These are phyloP conservation scores for Macroventuria anomochaeta DNA, from an alignment of 2,329 filamentous ascomycete genomes.

Conservation along the genomic window DNA sequence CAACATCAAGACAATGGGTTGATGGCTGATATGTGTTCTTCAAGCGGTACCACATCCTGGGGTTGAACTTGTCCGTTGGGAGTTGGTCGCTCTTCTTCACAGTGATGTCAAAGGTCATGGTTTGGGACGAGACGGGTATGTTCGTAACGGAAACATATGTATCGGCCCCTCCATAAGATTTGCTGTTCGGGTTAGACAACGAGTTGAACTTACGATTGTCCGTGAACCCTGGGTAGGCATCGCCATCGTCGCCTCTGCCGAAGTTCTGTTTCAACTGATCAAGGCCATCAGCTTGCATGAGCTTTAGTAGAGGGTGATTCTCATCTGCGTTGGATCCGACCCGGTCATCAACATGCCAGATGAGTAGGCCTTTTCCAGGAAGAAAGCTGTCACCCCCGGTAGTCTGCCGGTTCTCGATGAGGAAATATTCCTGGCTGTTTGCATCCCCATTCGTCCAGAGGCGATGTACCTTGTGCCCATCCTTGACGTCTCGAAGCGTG, in stretches of 20 bases:
- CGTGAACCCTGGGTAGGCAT: conserved; percentile 27
- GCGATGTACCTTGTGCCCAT: conserved; percentile 23
- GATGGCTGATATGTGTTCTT: conserved; percentile 26
- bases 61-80: conserved; percentile 17
- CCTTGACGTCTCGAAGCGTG: conserved; percentile 30
- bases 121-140: conserved; percentile 19
- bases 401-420: conserved; percentile 31
- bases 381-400: conserved; percentile 28
- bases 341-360: conserved; percentile 35
- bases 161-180: conserved; percentile 24
- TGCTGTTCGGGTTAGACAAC: conserved; percentile 26
- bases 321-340: conserved; percentile 24
- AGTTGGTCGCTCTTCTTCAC: conserved; percentile 20
- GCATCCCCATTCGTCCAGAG: conserved; percentile 31
- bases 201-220: conserved; percentile 23
- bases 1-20: conserved; percentile 29
- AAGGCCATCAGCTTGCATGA: conserved; percentile 34
- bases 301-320: conserved; percentile 27
- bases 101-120: conserved; percentile 31
- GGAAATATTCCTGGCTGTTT: conserved; percentile 27
- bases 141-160: conserved; percentile 29
- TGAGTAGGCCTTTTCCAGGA: conserved; percentile 28
- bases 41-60: conserved; percentile 31
- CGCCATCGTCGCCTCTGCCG: conserved; percentile 27
- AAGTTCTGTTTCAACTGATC: conserved; percentile 19